Conservation (phyloP, 306 rosid species). For the Prinsepia uniflora region DNA sequence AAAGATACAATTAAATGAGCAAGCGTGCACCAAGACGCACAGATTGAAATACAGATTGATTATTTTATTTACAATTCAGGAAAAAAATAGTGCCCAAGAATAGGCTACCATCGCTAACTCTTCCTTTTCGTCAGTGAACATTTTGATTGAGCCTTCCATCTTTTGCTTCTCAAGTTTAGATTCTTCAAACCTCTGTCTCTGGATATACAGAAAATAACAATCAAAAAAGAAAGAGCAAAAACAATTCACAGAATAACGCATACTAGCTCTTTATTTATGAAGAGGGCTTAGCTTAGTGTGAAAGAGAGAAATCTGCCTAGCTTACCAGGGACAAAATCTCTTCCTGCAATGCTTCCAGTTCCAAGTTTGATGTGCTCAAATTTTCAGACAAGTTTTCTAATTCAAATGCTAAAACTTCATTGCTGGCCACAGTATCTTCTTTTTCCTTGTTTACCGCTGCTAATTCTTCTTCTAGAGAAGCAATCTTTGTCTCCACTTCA, state of each 20-base stretch:
- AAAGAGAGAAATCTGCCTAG: slow-evolving; percentile 25
- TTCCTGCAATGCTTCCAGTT: slow-evolving; percentile 46
- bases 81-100: slow-evolving; percentile 8
- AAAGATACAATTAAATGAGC: slow-evolving; percentile 25
- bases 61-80: slow-evolving; percentile 7
- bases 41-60: background rate
- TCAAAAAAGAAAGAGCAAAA: slow-evolving; percentile 5
- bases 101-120: slow-evolving; percentile 72
- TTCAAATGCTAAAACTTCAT: slow-evolving; percentile 59
- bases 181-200: slow-evolving; percentile 67
- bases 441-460: slow-evolving; percentile 45
- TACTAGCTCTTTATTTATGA: slow-evolving; percentile 8
- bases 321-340: slow-evolving; percentile 74
- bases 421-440: slow-evolving; percentile 49
- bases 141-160: slow-evolving; percentile 50
- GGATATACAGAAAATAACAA: slow-evolving; percentile 26
- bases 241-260: slow-evolving; percentile 9
- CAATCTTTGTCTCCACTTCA: slow-evolving; percentile 65
- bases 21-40: slow-evolving; percentile 18
- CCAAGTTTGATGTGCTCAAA: slow-evolving; percentile 46
- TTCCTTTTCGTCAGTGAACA: slow-evolving; percentile 70
- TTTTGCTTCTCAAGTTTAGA: slow-evolving; percentile 47
- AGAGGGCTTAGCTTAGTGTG: slow-evolving; percentile 8
- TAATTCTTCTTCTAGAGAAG: slow-evolving; percentile 62
- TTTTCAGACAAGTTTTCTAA: slow-evolving; percentile 53